Evolutionary conservation across 2,329 filamentous ascomycete genomes (phyloP), one percentile per base, ranked within the genome.

Genomic region (Colletotrichum zoysiae): DNA sequence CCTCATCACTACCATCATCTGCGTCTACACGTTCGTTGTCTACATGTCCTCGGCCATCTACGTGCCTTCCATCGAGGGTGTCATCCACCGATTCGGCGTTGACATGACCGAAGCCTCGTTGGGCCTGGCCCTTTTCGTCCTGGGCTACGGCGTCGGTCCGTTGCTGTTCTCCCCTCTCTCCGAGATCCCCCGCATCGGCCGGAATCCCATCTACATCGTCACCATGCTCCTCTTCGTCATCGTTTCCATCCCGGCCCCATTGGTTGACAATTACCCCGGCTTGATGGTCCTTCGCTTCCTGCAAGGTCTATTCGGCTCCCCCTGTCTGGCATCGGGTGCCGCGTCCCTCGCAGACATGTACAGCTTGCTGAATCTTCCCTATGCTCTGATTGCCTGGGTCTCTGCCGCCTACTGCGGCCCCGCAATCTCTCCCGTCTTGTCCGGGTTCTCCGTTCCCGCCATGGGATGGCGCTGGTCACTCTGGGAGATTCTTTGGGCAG

Each of bases 201-300:
- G 92, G 8, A 93, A 91, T 75, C 88, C 89, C 0, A 87, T 91
- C 7, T 94, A 94, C 79, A 87, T 92, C 46, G 78, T 88, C 74
- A 91, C 91, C 12, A 91, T 93, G 82, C 87, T 87, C 70, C 82
- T 93, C 38, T 94, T 93, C 78, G 88, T 92, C 60, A 86, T 93
- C 72, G 79, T 94, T 14, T 89, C 87, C 7, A 86, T 93, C 20
- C 91, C 91, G 0, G 88, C 90, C 0, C 89, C 90, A 0, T 78
- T 93, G 0, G 89, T 89, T 4, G 80, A 87, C 56, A 92, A 90
- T 81, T 92, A 90, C 64, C 81, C 88, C 0, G 90, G 90, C 0
- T 83, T 94, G 12, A 85, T 92, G 75, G 88, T 91, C 2, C 82
- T 91, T 3, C 86, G 90, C 1, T 92, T 92, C 79, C 79, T 92